Base-by-base conservation (phyloP, 148 eudicot species). In the Rhododendron kiyosumense region DNA sequence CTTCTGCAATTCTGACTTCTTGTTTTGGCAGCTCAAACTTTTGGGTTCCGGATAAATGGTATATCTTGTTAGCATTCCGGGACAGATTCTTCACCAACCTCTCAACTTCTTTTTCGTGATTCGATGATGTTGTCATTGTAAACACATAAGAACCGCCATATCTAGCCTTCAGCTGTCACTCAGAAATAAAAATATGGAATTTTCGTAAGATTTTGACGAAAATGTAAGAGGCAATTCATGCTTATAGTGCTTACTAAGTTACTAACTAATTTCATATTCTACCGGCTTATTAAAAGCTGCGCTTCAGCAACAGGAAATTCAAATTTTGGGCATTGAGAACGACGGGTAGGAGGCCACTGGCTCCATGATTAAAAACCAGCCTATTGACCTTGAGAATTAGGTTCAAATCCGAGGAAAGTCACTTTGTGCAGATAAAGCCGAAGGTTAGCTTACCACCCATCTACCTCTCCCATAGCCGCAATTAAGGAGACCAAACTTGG, bases 21-120 rank as follows among this genome's bases (percentile, higher is more conserved):
- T 92, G 89, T 77, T 94, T 94, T 63, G 94, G 94, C 79, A 94
- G 81, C 93, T 94, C 95, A 81, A 93, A 94, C 88, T 93, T 94
- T 52, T 90, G 93, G 4, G 98, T 93, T 12, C 94, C 95, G 0
- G 80, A 77, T 22, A 41, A 41, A 41, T 77, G 51, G 80, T 41
- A 77, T 43, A 77, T 10, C 80, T 41, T 77, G 49, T 80, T 89
- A 30, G 92, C 94, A 79, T 88, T 88, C 7, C 89, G 89, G n/a
- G 87, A 89, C 38, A 93, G 89, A 32, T 36, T 11, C 30, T 65
- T 46, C 14, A 89, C 95, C 90, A 94, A 54, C 30, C 61, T 61
- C 57, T 94, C 94, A 48, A 54, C 61, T 54, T 54, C 61, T 54
- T 54, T 7, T 59, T 93, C 80, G 17, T 54, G 2, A 4, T 17